Conservation (phyloP, 441 rosid genomes). For the Theobroma grandiflorum region DNA sequence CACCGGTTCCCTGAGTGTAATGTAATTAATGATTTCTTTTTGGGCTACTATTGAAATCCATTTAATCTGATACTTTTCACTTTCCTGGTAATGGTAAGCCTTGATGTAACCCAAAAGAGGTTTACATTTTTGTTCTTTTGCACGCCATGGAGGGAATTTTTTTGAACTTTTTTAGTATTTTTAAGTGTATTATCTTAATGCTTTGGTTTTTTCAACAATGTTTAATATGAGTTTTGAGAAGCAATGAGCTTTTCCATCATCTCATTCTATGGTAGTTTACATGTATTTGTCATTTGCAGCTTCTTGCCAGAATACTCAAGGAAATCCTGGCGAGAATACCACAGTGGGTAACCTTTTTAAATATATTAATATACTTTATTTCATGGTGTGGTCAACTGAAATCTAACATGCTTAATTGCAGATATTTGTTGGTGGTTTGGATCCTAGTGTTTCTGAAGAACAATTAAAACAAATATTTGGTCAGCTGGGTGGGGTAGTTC, state of each 20-base stretch:
- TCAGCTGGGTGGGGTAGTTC: conserved; percentile 88
- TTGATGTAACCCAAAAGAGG: not conserved
- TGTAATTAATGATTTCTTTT: not conserved
- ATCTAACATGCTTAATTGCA: conserved; percentile 21
- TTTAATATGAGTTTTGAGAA: not conserved
- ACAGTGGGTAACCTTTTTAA: conserved; percentile 74
- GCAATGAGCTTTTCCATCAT: not conserved
- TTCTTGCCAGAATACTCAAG: conserved; percentile 74
- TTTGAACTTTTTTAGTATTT: not conserved
- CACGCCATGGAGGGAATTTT: conserved; percentile 2
- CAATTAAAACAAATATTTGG: conserved; percentile 76
- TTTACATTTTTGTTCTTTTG: not conserved
- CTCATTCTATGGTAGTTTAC: conserved; percentile 32
- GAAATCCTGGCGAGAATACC: conserved; percentile 84
- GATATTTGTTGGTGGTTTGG: conserved; percentile 68
- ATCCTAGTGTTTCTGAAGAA: conserved; percentile 74
- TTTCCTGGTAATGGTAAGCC: not conserved
- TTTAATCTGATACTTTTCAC: not conserved
- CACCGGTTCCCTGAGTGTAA: not conserved
- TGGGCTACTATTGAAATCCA: not conserved
- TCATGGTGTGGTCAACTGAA: conserved; percentile 24
- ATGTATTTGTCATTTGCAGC: conserved; percentile 65
- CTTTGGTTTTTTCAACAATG: not conserved
- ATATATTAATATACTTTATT: not conserved
- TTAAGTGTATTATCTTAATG: conserved; percentile 6